phyloP scores from a whole-genome alignment of 495 filamentous ascomycete genomes.

The Penicillium fimorum region DNA sequence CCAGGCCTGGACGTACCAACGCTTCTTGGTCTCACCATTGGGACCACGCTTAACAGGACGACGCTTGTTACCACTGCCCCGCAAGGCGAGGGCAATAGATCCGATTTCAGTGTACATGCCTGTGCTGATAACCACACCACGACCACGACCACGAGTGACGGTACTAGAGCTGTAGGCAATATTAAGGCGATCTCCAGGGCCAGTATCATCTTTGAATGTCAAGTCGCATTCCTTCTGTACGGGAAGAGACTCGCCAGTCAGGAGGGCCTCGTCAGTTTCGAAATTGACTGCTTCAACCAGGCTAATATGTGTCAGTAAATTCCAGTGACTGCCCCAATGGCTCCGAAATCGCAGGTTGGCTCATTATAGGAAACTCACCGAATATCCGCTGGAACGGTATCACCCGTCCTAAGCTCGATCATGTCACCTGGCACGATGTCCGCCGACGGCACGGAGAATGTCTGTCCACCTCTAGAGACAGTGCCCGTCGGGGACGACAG shows the following conservation, averaged over 20 bases:
- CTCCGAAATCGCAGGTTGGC: neutral
- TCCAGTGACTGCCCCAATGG: slow-evolving; percentile 50
- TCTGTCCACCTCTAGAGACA: slow-evolving; percentile 49
- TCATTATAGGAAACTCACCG: slow-evolving; percentile 49
- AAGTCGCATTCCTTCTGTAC: slow-evolving; percentile 55
- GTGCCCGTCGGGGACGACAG: slow-evolving; percentile 57
- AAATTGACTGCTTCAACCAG: slow-evolving; percentile 57
- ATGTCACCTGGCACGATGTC: slow-evolving; percentile 62
- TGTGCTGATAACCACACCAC: slow-evolving; percentile 66
- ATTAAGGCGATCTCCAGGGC: slow-evolving; percentile 59
- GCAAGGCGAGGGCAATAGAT: slow-evolving; percentile 57
- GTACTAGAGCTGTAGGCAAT: slow-evolving; percentile 55
- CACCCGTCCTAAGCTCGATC: slow-evolving; percentile 71
- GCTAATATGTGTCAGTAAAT: slow-evolving; percentile 7
- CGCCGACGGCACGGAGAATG: slow-evolving; percentile 46
- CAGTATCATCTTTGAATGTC: slow-evolving; percentile 71
- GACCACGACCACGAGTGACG: slow-evolving; percentile 77
- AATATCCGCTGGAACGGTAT: slow-evolving; percentile 72
- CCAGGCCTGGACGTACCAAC: slow-evolving; percentile 60
- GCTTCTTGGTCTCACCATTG: slow-evolving; percentile 47
- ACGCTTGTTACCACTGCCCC: slow-evolving; percentile 30
- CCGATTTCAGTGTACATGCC: slow-evolving; percentile 66
- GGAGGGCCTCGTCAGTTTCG: slow-evolving; percentile 66
- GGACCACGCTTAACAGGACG: slow-evolving; percentile 48
- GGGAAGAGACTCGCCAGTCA: slow-evolving; percentile 66